phyloP scores from a whole-genome alignment of 169 alveolate species.

The Pseudocohnilembus persalinus region DNA sequence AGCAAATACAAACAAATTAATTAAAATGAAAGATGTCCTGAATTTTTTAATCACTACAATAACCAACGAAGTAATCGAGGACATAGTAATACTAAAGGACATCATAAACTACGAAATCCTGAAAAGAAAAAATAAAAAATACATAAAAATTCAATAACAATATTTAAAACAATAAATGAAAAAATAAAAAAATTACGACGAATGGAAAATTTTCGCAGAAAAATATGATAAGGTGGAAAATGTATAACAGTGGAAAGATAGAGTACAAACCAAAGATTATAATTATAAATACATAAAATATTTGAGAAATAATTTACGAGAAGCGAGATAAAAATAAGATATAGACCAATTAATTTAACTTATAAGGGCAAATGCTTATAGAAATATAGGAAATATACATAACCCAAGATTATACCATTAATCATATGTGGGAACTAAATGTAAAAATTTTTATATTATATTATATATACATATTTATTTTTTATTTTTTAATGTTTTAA shows the following conservation, averaged over 20 bases:
- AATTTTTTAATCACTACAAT: background rate
- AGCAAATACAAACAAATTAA: too few species aligned
- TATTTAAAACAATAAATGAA: constrained; percentile 12
- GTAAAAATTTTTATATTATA: background rate
- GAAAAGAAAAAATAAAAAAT: background rate
- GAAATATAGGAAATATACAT: constrained; percentile 59
- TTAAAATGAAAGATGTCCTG: background rate
- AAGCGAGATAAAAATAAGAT: constrained; percentile 35
- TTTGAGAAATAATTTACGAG: constrained; percentile 23
- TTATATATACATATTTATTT: too few species aligned
- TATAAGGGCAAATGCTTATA: constrained; percentile 46
- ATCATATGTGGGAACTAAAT: constrained; percentile 61
- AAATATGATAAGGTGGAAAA: constrained; percentile 41
- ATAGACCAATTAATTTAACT: constrained; percentile 41
- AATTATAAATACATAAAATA: constrained; percentile 33
- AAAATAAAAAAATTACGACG: constrained; percentile 21
- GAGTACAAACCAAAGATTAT: constrained; percentile 24
- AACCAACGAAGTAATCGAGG: constrained; percentile 20
- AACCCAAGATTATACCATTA: constrained; percentile 53
- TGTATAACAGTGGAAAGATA: constrained; percentile 48
- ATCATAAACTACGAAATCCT: background rate
- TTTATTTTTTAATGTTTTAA: too few species aligned
- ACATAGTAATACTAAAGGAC: constrained; percentile 6
- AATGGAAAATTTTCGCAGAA: constrained; percentile 42
- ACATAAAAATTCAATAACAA: background rate